phyloP scores from a whole-genome alignment of 148 eudicot genomes.

The Chenopodium quinoa region DNA sequence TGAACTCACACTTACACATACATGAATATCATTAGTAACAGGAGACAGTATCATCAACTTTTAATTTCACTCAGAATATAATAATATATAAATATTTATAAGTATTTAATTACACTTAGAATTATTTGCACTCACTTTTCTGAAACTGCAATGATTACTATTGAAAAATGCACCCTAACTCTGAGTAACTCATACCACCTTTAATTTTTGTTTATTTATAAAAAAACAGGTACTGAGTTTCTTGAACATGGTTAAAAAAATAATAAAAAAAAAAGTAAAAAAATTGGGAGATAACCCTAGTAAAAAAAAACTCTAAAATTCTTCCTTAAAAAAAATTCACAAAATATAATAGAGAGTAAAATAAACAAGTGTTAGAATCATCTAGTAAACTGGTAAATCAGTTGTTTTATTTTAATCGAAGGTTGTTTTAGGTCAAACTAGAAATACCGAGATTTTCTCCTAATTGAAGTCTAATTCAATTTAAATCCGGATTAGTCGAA shows the following conservation, averaged over 20 bases:
- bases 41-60: slow-evolving; percentile 5
- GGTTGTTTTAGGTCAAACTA: too few relatives aligned
- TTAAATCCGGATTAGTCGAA: too few relatives aligned
- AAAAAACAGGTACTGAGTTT: neutral
- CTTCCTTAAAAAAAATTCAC: neutral
- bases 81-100: too few relatives aligned
- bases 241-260: neutral
- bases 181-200: neutral
- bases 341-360: neutral
- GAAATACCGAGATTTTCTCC: too few relatives aligned
- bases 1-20: slow-evolving; percentile 14
- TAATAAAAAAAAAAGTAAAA: neutral
- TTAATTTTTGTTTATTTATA: neutral
- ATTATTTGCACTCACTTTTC: slow-evolving; percentile 4
- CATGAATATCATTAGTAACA: slow-evolving; percentile 3
- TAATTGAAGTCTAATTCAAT: too few relatives aligned
- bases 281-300: slow-evolving; percentile 15
- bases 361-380: too few relatives aligned
- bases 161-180: slow-evolving; percentile 4
- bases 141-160: slow-evolving; percentile 1
- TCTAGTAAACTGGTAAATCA: too few relatives aligned
- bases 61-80: neutral
- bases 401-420: too few relatives aligned
- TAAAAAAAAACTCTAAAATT: slow-evolving; percentile 4
- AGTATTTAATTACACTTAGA: too few relatives aligned